A percentile compares a stretch with the other conserved stretches of the same genome.
Conservation (phyloP, 1,284 basidiomycete genomes). For the Leccinum griseonigrum region DNA sequence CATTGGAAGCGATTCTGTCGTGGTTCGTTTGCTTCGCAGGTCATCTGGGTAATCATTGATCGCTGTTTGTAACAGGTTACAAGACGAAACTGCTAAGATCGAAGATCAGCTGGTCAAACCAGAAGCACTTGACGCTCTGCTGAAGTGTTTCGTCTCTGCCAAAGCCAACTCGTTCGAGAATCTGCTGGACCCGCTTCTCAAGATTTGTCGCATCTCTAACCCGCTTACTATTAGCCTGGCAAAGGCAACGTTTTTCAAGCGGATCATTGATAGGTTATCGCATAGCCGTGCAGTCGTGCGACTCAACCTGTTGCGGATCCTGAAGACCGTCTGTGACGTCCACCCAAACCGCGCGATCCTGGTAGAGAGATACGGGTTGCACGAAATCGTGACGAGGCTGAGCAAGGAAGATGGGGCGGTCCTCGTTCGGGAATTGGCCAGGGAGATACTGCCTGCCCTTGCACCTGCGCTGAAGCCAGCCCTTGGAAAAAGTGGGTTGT, state of each 20-base stretch:
- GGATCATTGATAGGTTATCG: slow-evolving; percentile 82
- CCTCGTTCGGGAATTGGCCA: slow-evolving; percentile 84
- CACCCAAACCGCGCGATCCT: slow-evolving; percentile 83
- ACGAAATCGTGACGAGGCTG: slow-evolving; percentile 74
- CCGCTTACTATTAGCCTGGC: slow-evolving; percentile 75
- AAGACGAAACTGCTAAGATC: slow-evolving; percentile 92
- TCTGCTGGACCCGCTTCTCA: slow-evolving; percentile 87
- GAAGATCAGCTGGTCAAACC: slow-evolving; percentile 84
- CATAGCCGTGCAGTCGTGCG: slow-evolving; percentile 86
- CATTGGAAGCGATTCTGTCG: slow-evolving; percentile 86
- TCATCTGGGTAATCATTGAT: slow-evolving; percentile 8
- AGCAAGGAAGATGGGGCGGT: slow-evolving; percentile 85
- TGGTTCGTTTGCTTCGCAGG: slow-evolving; percentile 57
- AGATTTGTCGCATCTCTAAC: slow-evolving; percentile 83
- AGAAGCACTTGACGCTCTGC: slow-evolving; percentile 67
- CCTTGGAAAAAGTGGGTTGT: slow-evolving; percentile 31
- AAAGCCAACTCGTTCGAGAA: slow-evolving; percentile 95
- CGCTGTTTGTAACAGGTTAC: slow-evolving; percentile 57
- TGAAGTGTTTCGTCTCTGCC: slow-evolving; percentile 83
- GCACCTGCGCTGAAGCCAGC: slow-evolving; percentile 62
- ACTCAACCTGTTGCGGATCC: slow-evolving; percentile 84
- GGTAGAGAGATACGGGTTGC: slow-evolving; percentile 76
- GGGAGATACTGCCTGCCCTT: slow-evolving; percentile 75
- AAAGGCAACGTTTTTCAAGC: slow-evolving; percentile 81
- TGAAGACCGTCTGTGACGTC: slow-evolving; percentile 84